phyloP scores from a whole-genome alignment of 768 basidiomycete species.

The Pleurotus salmoneostramineus region DNA sequence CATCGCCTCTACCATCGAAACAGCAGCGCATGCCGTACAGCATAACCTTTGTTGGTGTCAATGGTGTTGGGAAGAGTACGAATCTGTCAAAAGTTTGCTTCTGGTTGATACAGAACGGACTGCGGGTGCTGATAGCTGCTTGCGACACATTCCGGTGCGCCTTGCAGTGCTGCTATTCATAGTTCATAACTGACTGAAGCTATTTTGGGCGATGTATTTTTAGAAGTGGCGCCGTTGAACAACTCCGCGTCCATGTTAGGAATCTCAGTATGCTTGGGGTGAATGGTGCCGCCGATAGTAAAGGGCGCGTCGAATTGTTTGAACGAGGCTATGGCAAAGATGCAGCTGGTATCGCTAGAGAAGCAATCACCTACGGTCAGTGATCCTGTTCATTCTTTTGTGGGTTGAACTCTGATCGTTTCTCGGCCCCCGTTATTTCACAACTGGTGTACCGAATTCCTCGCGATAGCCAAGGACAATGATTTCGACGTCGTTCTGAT shows the following conservation, averaged over 20 bases:
- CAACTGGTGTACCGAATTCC: not conserved
- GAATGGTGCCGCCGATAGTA: slow-evolving; percentile 64
- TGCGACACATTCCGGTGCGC: slow-evolving; percentile 93
- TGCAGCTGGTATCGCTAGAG: slow-evolving; percentile 96
- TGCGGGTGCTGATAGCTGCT: slow-evolving; percentile 93
- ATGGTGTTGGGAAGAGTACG: slow-evolving; percentile 98
- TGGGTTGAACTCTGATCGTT: not conserved
- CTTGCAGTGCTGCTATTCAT: not conserved
- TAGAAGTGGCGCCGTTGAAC: slow-evolving; percentile 96
- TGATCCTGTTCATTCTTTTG: not conserved
- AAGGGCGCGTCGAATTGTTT: slow-evolving; percentile 84
- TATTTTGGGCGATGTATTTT: slow-evolving; percentile 7
- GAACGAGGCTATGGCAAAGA: slow-evolving; percentile 98
- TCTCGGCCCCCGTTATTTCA: too few relatives aligned
- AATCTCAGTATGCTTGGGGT: slow-evolving; percentile 85
- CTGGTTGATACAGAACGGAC: slow-evolving; percentile 95
- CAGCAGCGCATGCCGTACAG: slow-evolving; percentile 84
- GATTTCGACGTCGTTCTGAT: slow-evolving; percentile 96
- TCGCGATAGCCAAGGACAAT: slow-evolving; percentile 69
- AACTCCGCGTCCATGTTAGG: slow-evolving; percentile 92
- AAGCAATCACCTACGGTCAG: slow-evolving; percentile 88
- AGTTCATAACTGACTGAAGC: not conserved
- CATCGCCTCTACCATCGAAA: slow-evolving; percentile 66
- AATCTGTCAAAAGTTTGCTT: slow-evolving; percentile 98
- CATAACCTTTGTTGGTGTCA: slow-evolving; percentile 96